Evolutionary conservation across 78 protist genomes (phyloP).

Genomic region (Dictyostelium capitatum): DNA sequence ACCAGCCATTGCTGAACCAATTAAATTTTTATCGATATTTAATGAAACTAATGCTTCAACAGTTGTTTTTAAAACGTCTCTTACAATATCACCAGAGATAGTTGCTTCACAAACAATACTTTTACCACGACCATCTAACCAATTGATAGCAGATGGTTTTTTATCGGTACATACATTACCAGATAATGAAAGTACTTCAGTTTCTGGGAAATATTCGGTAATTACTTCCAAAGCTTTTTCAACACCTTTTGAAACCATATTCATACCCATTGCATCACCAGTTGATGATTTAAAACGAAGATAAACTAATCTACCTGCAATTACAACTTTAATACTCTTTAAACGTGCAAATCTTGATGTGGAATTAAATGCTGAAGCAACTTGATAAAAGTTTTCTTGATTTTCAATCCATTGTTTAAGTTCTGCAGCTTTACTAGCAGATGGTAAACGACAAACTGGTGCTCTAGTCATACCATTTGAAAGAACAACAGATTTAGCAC

Average conservation of each 20-base stretch:
- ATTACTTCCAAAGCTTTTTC: constrained; percentile 78
- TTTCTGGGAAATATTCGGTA: constrained; percentile 81
- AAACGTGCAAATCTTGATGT: constrained; percentile 90
- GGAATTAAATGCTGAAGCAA: constrained; percentile 74
- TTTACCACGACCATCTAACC: constrained; percentile 97
- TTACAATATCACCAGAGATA: constrained; percentile 85
- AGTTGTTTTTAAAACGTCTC: constrained; percentile 87
- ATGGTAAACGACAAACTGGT: constrained; percentile 87
- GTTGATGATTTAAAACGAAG: constrained; percentile 87
- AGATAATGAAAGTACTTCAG: constrained; percentile 84
- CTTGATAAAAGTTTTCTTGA: constrained; percentile 39
- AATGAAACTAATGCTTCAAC: constrained; percentile 65
- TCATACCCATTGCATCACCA: constrained; percentile 98
- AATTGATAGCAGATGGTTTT: constrained; percentile 94
- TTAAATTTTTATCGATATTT: constrained; percentile 92
- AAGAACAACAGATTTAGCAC: constrained; percentile 64
- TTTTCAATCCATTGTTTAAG: constrained; percentile 84
- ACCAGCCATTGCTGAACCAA: constrained; percentile 98
- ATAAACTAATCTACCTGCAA: constrained; percentile 88
- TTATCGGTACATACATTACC: constrained; percentile 97
- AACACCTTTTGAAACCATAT: constrained; percentile 95
- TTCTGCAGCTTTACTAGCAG: constrained; percentile 57
- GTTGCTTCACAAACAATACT: constrained; percentile 93
- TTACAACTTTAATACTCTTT: constrained; percentile 43
- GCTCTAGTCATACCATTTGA: constrained; percentile 95